Base-by-base conservation (phyloP, 192 early-diverging fungal genomes). In the Backusella macrospora region DNA sequence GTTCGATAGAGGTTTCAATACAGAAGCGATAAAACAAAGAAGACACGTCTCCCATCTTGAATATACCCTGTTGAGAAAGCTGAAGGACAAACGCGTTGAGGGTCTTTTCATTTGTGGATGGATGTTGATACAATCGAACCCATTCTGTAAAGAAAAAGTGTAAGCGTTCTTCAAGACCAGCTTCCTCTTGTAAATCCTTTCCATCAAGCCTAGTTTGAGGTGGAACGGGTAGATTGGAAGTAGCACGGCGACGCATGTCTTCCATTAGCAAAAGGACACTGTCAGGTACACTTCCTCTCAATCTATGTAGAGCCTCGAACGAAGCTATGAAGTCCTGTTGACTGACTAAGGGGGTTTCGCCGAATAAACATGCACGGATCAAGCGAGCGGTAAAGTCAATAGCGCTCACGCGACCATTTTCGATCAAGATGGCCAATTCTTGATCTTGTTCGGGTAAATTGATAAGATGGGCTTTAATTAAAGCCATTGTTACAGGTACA, bases 1-100 rank as follows among this genome's bases (percentile, higher is more conserved):
- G 85, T 21, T 97, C 90, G 18, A 98, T 85, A 38, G 91, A 89
- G 26, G 93, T 86, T 78, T 98, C 96, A 0, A 93, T 92, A 80
- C 93, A 94, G 8, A 94, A 88, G 8, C 96, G 87, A 85, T 97
- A 97, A 80, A 99, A 99, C 72, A 94, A 79, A 4, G 95, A 92
- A 0, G 91, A 91, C 3, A 91, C 87, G 39, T 90, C 87, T 21
- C 95, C 91, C 29, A 86, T 89, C 71, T 91, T 86, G 40, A 96
- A 83, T 5, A 94, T 90, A 44, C 63, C 44, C 45, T 75, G 78
- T 16, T 80, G 78, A 12, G 78, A 62, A 23, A 80, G 40, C 42
- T 80, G 78, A 18, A 79, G 79, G 52, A 94, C 84, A 73, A 90
- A 95, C 2, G 81, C 81, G 16, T 83, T 79, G 55, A 91, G 88